Evolutionary conservation across 2,329 filamentous ascomycete species (phyloP).

Genomic region (Karstenula rhodostoma): DNA sequence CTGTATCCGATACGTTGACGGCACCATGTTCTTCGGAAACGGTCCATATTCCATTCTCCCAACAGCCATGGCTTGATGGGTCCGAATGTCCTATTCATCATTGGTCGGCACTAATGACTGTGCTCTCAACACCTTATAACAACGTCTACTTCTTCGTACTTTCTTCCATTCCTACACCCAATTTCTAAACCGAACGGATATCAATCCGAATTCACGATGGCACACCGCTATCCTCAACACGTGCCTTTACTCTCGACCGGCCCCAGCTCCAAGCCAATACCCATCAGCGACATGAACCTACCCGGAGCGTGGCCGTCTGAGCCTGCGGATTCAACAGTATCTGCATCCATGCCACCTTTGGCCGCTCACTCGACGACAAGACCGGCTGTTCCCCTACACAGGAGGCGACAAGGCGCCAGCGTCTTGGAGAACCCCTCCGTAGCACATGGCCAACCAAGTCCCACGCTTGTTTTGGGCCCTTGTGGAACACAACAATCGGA

Average conservation of each 20-base stretch:
- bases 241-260: too few species aligned
- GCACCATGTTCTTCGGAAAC: not conserved
- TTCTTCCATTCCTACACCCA: not conserved
- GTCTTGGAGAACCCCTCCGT: not conserved
- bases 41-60: not conserved
- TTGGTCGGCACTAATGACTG: not conserved
- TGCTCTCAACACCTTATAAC: not conserved
- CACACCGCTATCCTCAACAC: not conserved
- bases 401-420: not conserved
- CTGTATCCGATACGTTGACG: not conserved
- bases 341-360: not conserved
- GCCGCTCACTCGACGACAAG: not conserved
- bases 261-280: not conserved
- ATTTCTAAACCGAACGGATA: too few species aligned
- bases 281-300: not conserved
- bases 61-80: not conserved
- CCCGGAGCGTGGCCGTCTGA: constrained; percentile 4
- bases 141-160: not conserved
- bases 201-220: not conserved
- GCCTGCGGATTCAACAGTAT: not conserved
- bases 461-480: not conserved
- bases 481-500: not conserved
- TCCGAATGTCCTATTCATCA: not conserved
- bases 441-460: not conserved
- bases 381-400: not conserved